Conservation (phyloP, 1,139 yeast species). For the Waltiozyma sp. region DNA sequence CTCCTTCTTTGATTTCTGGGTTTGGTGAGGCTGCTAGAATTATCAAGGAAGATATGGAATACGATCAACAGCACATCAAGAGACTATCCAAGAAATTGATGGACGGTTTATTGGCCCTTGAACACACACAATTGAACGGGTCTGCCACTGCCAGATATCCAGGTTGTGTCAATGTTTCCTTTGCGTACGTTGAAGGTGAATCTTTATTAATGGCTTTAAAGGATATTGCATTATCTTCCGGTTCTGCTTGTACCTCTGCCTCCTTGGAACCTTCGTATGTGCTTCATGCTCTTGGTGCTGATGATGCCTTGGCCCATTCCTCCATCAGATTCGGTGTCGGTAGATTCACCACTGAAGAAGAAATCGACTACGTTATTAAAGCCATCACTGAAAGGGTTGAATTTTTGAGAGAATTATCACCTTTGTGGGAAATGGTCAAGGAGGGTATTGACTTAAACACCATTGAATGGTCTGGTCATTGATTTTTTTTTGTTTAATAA, state of each 20-base stretch:
- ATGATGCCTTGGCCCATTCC: conserved; percentile 96
- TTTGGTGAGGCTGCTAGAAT: conserved; percentile 96
- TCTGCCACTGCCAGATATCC: conserved; percentile 63
- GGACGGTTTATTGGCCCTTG: conserved; percentile 64
- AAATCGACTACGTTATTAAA: conserved; percentile 82
- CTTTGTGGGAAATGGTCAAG: conserved; percentile 98
- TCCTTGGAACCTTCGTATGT: conserved; percentile 97
- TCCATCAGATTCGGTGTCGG: conserved; percentile 96
- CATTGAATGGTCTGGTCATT: conserved; percentile 97
- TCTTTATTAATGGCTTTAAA: conserved; percentile 94
- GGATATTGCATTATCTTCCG: conserved; percentile 91
- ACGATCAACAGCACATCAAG: conserved; percentile 62
- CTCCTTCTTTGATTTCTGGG: conserved; percentile 92
- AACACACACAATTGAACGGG: conserved; percentile 87
- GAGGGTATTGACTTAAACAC: conserved; percentile 92
- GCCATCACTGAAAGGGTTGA: conserved; percentile 86
- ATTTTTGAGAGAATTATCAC: conserved; percentile 84
- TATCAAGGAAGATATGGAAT: conserved; percentile 60
- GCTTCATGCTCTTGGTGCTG: conserved; percentile 92
- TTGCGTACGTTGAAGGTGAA: conserved; percentile 97
- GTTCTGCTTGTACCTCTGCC: conserved; percentile 99
- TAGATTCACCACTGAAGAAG: conserved; percentile 92
- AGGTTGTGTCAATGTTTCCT: conserved; percentile 93
- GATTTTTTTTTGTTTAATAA: conserved; percentile 2
- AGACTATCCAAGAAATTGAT: conserved; percentile 64